Conservation (phyloP, 169 alveolate species). For the Neospora caninum region DNA sequence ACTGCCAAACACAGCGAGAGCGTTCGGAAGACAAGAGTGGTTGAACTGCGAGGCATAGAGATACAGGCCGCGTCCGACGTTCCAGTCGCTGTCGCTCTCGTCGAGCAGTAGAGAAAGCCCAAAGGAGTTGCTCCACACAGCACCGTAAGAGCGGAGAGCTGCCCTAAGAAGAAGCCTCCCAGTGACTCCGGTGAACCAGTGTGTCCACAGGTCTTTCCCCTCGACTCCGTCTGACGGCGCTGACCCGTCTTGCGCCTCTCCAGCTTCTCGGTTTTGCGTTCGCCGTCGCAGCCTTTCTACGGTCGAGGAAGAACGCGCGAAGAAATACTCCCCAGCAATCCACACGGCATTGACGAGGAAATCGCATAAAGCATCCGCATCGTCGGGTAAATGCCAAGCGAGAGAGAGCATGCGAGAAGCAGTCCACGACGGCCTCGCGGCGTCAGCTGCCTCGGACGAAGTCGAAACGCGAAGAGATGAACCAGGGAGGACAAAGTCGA, state of each 20-base stretch:
- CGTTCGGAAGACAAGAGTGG: background rate
- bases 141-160: background rate
- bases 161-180: background rate
- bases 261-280: no score
- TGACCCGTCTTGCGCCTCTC: no score
- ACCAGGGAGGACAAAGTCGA: no score
- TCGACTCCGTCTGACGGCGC: no score
- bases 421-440: background rate
- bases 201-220: background rate
- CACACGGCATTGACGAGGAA: conserved; percentile 10
- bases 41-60: conserved; percentile 14
- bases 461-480: no score
- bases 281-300: no score
- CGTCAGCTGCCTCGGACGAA: background rate
- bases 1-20: background rate
- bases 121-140: background rate
- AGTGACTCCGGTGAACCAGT: background rate
- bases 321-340: conserved; percentile 4
- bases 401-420: background rate
- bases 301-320: background rate
- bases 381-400: background rate
- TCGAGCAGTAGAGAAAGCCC: background rate
- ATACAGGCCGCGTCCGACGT: background rate
- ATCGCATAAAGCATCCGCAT: background rate
- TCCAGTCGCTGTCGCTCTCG: background rate